Evolutionary conservation across 768 basidiomycete species (phyloP), one percentile per base, ranked within the genome.

Genomic region (Hebeloma cylindrosporum): DNA sequence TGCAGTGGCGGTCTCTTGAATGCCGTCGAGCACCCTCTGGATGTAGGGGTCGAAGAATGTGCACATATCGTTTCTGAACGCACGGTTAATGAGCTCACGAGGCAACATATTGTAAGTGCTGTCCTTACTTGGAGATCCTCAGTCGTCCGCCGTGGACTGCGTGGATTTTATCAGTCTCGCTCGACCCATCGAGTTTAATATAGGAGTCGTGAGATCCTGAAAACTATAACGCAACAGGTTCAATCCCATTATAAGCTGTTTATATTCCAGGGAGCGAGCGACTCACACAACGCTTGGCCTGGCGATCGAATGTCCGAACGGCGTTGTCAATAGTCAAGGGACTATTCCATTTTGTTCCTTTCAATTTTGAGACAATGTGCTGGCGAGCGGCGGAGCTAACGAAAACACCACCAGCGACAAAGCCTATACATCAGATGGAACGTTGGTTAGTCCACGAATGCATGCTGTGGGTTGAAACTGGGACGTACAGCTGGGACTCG

Each of bases 381-480:
- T n/a, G n/a, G n/a, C n/a, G n/a, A 2, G 52, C 55, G 2, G 39
- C 46, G 13, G 25, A 18, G 31, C 53, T 50, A 1, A 56, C 55
- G 35, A 50, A 53, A 17, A 47, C 42, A 9, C 55, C 55, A 5
- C 55, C 55, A 13, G 48, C 45, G 11, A 56, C 17, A 25, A 38
- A 39, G 33, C 51, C 51, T 51, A 17, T 10, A 16, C 11, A 9
- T 13, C 10, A 4, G 17, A n/a, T n/a, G n/a, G n/a, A n/a, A n/a
- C n/a, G n/a, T n/a, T 16, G 4, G 23, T 32, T 7, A 37, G 13
- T 20, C 9, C 6, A 20, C 18, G 16, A n/a, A 7, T 7, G 27
- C 20, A 3, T 6, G 13, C 0, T 37, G 13, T 44, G 11, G n/a
- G n/a, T 27, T 3, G 20, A 18, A n/a, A 18, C 18, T 16, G 9